Evolutionary conservation across 768 basidiomycete genomes (phyloP), one percentile per base, ranked within the genome.

Genomic region (Hysterangium stoloniferum): DNA sequence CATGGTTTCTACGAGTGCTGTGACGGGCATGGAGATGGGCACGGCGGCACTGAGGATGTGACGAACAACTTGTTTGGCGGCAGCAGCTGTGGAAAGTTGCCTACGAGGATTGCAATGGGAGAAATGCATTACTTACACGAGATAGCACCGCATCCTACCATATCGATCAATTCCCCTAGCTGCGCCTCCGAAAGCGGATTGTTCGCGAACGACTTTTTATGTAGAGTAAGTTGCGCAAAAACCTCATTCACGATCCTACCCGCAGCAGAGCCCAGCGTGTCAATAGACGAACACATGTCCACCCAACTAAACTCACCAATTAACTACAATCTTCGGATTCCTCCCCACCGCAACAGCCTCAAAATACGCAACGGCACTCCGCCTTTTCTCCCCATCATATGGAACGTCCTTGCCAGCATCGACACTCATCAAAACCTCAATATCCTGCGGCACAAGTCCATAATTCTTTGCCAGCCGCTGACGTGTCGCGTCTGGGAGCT

Each of bases 161-260:
- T 66, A 56, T 86, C 84, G 33, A 97, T 74, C 33, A 99, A 65
- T 50, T 82, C 76, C 5, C 86, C 84, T 65, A 99, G 69, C 58
- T 87, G 82, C 9, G 61, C 65, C 0, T 73, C 66, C 4, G 82
- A 72, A 9, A 96, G 59, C 0, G 80, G 71, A 48, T 84, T 84
- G 6, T 79, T 70, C 32, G 63, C 61, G 62, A 82, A 79, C 31
- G 78, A 74, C 40, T 76, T 70, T 35, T 77, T 75, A 27, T 72
- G 68, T 2, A 73, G 71, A 1, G 82, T 69, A 2, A 97, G 72
- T 56, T 86, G 84, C 0, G 91, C 91, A 2, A 94, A 68, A 0
- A 96, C 72, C 54, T 94, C 89, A 53, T 98, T 88, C 3, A 81
- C 80, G 67, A 97, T 78, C 92, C 93, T 95, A 59, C 11, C 27